These are phyloP conservation scores for Royoungia palumana DNA, from an alignment of 768 basidiomycete species.

Conservation along the genomic window DNA sequence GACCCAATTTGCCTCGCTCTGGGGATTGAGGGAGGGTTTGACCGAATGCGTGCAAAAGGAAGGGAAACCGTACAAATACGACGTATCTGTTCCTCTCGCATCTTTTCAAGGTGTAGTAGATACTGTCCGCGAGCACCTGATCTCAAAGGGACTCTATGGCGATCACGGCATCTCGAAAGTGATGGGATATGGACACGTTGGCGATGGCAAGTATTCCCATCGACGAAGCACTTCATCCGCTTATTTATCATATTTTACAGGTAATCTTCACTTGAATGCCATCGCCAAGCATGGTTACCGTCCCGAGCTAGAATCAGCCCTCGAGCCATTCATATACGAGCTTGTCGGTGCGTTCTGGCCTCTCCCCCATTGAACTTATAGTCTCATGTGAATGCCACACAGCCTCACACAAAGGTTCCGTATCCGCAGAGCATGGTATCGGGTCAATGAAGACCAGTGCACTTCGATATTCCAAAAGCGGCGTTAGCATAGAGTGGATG, in stretches of 20 bases:
- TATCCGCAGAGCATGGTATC: constrained; percentile 97
- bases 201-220: constrained; percentile 69
- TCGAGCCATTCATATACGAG: constrained; percentile 96
- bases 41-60: constrained; percentile 91
- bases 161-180: constrained; percentile 79
- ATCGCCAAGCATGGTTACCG: constrained; percentile 73
- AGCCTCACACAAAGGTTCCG: constrained; percentile 82
- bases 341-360: constrained; percentile 59
- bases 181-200: constrained; percentile 94
- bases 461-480: constrained; percentile 81
- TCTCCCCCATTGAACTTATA: background rate
- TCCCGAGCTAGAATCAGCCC: constrained; percentile 75
- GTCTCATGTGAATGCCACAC: constrained; percentile 1
- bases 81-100: constrained; percentile 83
- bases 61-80: constrained; percentile 97
- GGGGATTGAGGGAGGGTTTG: constrained; percentile 89
- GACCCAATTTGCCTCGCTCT: constrained; percentile 83
- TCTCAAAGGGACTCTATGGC: constrained; percentile 63
- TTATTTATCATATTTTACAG: constrained; percentile 36
- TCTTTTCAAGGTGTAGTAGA: constrained; percentile 89
- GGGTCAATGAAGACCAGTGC: constrained; percentile 94
- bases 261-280: constrained; percentile 92
- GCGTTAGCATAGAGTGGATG: constrained; percentile 84
- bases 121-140: constrained; percentile 66
- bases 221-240: background rate